A percentile compares a stretch with the other conserved stretches of the same genome.
Evolutionary conservation across 1,284 basidiomycete species (phyloP).

Genomic region (Chiua sp.): DNA sequence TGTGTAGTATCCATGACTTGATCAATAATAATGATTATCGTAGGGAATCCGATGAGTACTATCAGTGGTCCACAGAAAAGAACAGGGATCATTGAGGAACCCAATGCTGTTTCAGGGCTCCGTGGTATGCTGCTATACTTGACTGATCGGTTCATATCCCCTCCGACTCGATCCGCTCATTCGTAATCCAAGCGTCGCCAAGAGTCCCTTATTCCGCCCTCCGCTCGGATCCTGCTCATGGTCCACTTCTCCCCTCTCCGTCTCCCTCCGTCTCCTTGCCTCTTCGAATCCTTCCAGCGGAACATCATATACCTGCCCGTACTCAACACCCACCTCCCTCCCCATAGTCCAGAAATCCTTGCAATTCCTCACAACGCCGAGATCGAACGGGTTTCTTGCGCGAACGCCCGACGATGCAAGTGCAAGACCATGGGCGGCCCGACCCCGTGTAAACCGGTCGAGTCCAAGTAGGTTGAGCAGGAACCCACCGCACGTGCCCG

Average conservation of each 20-base stretch:
- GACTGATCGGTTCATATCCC: conserved; percentile 42
- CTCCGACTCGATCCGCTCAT: conserved; percentile 43
- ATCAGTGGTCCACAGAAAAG: background rate
- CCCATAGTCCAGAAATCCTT: conserved; percentile 95
- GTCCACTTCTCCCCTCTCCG: conserved; percentile 46
- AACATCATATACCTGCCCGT: conserved; percentile 89
- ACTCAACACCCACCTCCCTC: conserved; percentile 86
- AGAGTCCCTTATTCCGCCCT: conserved; percentile 47
- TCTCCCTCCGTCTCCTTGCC: conserved; percentile 61
- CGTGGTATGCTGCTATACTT: conserved; percentile 25
- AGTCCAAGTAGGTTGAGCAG: conserved; percentile 90
- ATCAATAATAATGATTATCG: background rate
- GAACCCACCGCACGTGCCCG: conserved; percentile 56
- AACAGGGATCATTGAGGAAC: background rate
- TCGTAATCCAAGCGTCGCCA: conserved; percentile 44
- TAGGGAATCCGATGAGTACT: background rate
- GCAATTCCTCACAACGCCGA: conserved; percentile 87
- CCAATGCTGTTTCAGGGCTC: background rate
- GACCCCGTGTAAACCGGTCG: conserved; percentile 92
- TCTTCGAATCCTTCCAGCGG: conserved; percentile 82
- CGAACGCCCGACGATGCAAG: conserved; percentile 33
- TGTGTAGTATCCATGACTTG: background rate
- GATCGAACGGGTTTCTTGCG: conserved; percentile 90
- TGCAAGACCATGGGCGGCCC: conserved; percentile 84
- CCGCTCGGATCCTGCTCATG: conserved; percentile 50